Conservation (phyloP, 306 rosid species). For the Ochetophila trinervis region DNA sequence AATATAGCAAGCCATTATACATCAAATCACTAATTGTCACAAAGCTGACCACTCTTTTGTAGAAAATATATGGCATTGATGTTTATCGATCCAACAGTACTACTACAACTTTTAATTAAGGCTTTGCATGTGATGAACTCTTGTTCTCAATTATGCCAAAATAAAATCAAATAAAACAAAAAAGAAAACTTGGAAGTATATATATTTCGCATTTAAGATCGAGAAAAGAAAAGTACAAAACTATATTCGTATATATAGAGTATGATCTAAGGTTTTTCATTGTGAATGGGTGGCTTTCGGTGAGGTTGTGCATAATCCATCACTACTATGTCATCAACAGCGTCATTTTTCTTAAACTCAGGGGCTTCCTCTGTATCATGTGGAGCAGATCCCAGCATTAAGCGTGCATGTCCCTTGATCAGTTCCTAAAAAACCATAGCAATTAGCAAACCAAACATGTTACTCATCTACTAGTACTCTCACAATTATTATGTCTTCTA, state of each 20-base stretch:
- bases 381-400: conserved; percentile 19
- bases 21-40: conserved; percentile 1
- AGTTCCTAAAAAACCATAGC: conserved; percentile 20
- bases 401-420: conserved; percentile 16
- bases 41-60: neutral
- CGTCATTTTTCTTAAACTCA: conserved; percentile 35
- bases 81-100: neutral
- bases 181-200: no score
- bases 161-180: no score
- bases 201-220: neutral
- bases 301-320: conserved; percentile 85
- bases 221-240: neutral
- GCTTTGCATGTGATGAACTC: neutral
- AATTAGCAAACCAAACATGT: neutral
- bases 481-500: no score
- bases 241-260: neutral
- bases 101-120: neutral
- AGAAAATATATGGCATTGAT: neutral
- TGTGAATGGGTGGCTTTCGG: conserved; percentile 89
- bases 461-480: neutral
- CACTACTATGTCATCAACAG: conserved; percentile 45
- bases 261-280: conserved; percentile 44
- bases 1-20: conserved; percentile 14
- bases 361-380: conserved; percentile 38
- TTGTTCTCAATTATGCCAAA: no score